Evolutionary conservation across 169 alveolate genomes (phyloP).

Genomic region (Theileria sp.): DNA sequence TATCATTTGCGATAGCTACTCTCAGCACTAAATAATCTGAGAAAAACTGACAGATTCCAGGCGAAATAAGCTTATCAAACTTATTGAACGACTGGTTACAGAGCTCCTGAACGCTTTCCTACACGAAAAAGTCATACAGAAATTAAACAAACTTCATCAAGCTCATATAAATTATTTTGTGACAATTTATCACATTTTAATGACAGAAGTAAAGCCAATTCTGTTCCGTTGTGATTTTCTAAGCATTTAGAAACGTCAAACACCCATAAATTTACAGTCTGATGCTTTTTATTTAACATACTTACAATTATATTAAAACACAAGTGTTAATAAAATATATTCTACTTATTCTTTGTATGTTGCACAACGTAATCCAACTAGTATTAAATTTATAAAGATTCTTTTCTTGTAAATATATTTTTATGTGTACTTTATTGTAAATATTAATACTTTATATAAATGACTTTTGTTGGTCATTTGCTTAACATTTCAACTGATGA

Average conservation of each 20-base stretch:
- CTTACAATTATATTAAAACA: background rate
- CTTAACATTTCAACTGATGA: background rate
- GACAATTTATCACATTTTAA: conserved; percentile 40
- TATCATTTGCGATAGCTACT: conserved; percentile 28
- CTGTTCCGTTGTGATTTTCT: conserved; percentile 37
- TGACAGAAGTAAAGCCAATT: conserved; percentile 37
- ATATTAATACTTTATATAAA: background rate
- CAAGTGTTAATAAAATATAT: background rate
- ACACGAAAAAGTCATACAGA: background rate
- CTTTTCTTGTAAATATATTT: background rate
- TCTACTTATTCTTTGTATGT: background rate
- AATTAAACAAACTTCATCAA: conserved; percentile 35
- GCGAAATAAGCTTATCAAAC: conserved; percentile 23
- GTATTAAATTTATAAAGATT: background rate
- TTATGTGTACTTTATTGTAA: background rate
- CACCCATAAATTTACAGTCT: conserved; percentile 18
- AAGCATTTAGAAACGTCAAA: conserved; percentile 30
- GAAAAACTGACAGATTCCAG: conserved; percentile 43
- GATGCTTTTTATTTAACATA: background rate
- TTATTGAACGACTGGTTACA: conserved; percentile 22
- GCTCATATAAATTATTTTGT: background rate
- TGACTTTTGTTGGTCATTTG: conserved; percentile 7
- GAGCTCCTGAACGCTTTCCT: conserved; percentile 20
- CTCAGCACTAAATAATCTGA: conserved; percentile 37
- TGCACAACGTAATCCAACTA: background rate